phyloP scores from a whole-genome alignment of 306 rosid species.

The Casuarina glauca region DNA sequence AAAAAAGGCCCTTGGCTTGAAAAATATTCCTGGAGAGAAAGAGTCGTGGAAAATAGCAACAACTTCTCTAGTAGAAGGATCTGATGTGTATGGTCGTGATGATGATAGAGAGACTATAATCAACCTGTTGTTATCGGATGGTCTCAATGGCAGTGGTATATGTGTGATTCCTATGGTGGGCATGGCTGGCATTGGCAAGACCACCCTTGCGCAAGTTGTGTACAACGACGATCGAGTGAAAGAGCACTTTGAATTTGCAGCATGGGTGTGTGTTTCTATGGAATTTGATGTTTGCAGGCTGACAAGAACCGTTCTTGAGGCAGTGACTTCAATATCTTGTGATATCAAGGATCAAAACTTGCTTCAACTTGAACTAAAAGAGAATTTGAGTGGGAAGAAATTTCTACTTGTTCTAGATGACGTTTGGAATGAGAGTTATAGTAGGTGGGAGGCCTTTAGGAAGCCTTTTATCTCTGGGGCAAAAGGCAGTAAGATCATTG shows the following conservation, averaged over 20 bases:
- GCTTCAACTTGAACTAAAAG: neutral
- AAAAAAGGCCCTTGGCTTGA: slow-evolving; percentile 27
- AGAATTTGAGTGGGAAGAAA: neutral
- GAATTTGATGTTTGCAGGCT: slow-evolving; percentile 25
- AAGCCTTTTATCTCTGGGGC: neutral
- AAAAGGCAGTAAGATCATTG: slow-evolving; percentile 19
- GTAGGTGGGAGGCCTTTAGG: slow-evolving; percentile 5
- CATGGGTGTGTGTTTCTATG: slow-evolving; percentile 43
- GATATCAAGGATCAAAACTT: slow-evolving; percentile 20
- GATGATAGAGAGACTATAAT: slow-evolving; percentile 29
- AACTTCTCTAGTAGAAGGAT: slow-evolving; percentile 17
- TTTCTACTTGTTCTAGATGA: slow-evolving; percentile 1
- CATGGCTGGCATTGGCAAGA: slow-evolving; percentile 47
- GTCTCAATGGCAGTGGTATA: neutral
- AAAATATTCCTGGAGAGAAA: slow-evolving; percentile 22
- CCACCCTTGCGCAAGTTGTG: slow-evolving; percentile 37
- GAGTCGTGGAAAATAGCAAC: slow-evolving; percentile 13
- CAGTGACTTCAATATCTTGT: slow-evolving; percentile 17
- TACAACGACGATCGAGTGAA: slow-evolving; percentile 25
- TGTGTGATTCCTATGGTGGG: slow-evolving; percentile 31
- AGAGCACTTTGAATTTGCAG: slow-evolving; percentile 21
- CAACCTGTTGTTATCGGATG: slow-evolving; percentile 6
- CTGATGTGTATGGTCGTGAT: slow-evolving; percentile 37
- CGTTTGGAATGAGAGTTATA: neutral
- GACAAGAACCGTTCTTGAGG: slow-evolving; percentile 29